Base-by-base conservation (phyloP, 495 filamentous ascomycete species). In the Melanomma pulvis-pyrius region DNA sequence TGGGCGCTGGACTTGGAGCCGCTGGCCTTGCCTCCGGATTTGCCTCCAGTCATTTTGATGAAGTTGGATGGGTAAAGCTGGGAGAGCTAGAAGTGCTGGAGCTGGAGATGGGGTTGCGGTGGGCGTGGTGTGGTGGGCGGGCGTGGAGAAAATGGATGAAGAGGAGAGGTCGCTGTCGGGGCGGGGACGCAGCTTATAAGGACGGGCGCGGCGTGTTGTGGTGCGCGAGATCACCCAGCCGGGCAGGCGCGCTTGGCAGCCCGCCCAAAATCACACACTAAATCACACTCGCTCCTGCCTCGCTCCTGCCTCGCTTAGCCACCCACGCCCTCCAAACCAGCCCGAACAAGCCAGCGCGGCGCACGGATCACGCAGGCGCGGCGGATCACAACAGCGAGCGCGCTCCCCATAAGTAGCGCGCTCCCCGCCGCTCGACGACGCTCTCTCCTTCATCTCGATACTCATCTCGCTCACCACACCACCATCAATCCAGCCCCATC, bases 11-110 rank as follows among this genome's bases (percentile, higher is more conserved):
- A 70, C 90, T 97, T 97, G 87, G 86, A 87, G 82, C 91, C 90
- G 82, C 89, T 91, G 83, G 92, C 92, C 88, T 97, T 97, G 87
- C 93, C 93, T 82, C 93, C 93, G 78, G 93, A 97, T 84, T 97
- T 97, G 83, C 93, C 92, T 83, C 87, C 88, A 91, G 93, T 96
- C 93, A 97, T 97, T 88, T 92, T 96, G 89, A 86, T 78, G 59
- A 77, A 74, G 79, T 74, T 77, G 47, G 47, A 21, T 39, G 29
- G 46, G 60, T 72, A 52, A 54, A 69, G 63, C 51, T 64, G 64
- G 44, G 56, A 29, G 54, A 28, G 74, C 74, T 79, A 72, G 69
- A 57, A 65, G 53, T 65, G 61, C 63, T 65, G 61, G 65, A 61
- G 67, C 66, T 58, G 58, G 36, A 51, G 71, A 62, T 63, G 72